A percentile compares a stretch with the other conserved stretches of the same genome.
Evolutionary conservation across 192 early-diverging fungal genomes (phyloP).

Genomic region (Coemansia sp.): DNA sequence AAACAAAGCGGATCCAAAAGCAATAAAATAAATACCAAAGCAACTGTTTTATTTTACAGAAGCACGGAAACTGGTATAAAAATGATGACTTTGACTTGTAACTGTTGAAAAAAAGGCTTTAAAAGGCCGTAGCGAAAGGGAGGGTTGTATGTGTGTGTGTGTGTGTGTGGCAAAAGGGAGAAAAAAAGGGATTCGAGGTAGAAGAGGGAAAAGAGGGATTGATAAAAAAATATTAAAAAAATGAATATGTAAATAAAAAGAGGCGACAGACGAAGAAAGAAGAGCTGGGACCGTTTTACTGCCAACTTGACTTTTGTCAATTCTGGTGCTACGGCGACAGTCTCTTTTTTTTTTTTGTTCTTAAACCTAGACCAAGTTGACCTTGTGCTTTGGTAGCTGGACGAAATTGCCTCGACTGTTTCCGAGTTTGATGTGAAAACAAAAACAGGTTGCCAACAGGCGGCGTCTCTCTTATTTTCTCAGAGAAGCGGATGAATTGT

Average conservation of each 20-base stretch:
- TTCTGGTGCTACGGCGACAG: neutral
- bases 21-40: too few species aligned
- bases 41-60: too few species aligned
- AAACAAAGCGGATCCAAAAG: neutral
- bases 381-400: too few species aligned
- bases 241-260: neutral
- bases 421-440: neutral
- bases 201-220: slow-evolving; percentile 3
- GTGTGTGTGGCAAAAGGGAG: neutral
- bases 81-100: neutral
- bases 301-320: neutral
- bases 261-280: neutral
- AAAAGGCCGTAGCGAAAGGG: neutral
- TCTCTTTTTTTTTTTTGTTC: neutral
- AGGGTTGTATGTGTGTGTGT: too few species aligned
- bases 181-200: slow-evolving; percentile 6
- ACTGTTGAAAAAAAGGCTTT: neutral
- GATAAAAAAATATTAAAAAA: slow-evolving; percentile 2
- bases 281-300: slow-evolving; percentile 1
- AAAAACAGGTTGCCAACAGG: neutral
- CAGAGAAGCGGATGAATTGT: too few species aligned
- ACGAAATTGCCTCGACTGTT: neutral
- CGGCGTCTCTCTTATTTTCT: too few species aligned
- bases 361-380: too few species aligned
- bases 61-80: too few species aligned